Evolutionary conservation across 176 grass and related monocot genomes (phyloP).

Genomic region (Neostapfia colusana): DNA sequence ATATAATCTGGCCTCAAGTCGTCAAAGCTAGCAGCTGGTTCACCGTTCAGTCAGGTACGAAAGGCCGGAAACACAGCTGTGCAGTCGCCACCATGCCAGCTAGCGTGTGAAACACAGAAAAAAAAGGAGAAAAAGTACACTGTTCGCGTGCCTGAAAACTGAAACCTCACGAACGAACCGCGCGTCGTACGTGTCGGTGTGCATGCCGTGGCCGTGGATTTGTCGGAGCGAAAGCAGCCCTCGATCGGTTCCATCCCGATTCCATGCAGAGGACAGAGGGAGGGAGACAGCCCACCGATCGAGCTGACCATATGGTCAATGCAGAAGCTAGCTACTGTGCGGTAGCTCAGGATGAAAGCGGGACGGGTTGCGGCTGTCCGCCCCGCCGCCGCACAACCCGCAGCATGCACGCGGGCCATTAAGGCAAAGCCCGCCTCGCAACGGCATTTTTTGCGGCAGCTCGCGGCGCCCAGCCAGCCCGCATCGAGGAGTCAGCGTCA

Average conservation of each 20-base stretch:
- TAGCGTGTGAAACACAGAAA: conserved; percentile 16
- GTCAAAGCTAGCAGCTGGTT: too few relatives aligned
- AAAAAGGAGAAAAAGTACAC: not conserved
- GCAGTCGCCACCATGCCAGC: not conserved
- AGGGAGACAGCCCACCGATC: not conserved
- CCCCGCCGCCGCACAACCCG: too few relatives aligned
- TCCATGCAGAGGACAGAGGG: conserved; percentile 26
- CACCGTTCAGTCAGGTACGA: too few relatives aligned
- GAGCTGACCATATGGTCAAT: conserved; percentile 38
- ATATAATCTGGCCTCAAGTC: too few relatives aligned
- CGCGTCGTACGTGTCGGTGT: conserved; percentile 28
- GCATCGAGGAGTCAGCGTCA: too few relatives aligned
- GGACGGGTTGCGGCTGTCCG: too few relatives aligned
- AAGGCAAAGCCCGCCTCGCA: too few relatives aligned
- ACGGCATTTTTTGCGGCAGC: too few relatives aligned
- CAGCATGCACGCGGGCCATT: too few relatives aligned
- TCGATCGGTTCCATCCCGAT: conserved; percentile 13
- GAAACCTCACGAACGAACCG: not conserved
- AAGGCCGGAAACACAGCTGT: too few relatives aligned
- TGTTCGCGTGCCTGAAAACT: not conserved
- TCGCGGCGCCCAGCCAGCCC: too few relatives aligned
- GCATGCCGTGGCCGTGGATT: not conserved
- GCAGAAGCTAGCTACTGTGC: conserved; percentile 17
- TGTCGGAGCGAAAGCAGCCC: conserved; percentile 30
- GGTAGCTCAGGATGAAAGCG: too few relatives aligned